Percentiles rank a stretch among this genome's conserved stretches.
Conservation (phyloP, 768 basidiomycete species). For the Mycena vulgaris region DNA sequence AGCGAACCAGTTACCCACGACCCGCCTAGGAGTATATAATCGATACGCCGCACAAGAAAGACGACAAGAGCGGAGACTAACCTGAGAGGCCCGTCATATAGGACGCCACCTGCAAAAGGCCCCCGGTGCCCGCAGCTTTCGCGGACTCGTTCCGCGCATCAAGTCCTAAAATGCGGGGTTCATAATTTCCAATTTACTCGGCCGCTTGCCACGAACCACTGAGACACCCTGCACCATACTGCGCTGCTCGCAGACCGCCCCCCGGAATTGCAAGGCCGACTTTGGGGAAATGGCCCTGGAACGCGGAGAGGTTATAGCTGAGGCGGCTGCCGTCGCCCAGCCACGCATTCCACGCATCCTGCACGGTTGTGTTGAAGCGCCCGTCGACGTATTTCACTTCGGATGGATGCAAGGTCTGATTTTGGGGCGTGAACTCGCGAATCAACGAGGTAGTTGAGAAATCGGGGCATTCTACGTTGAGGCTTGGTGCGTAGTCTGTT, state of each 20-base stretch:
- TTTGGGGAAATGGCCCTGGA: constrained; percentile 61
- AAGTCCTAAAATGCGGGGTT: constrained; percentile 45
- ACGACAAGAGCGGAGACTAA: constrained; percentile 43
- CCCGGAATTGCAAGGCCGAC: constrained; percentile 80
- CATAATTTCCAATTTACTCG: neutral
- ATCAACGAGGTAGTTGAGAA: constrained; percentile 62
- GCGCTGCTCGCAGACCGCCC: constrained; percentile 78
- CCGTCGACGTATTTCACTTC: constrained; percentile 65
- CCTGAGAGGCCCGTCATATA: constrained; percentile 81
- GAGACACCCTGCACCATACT: constrained; percentile 74
- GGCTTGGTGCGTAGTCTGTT: constrained; percentile 67
- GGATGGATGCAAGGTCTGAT: constrained; percentile 64
- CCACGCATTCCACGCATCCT: constrained; percentile 72
- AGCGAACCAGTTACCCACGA: constrained; percentile 80
- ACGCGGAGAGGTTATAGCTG: constrained; percentile 65
- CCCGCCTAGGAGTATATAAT: constrained; percentile 60
- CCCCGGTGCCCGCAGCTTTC: constrained; percentile 73
- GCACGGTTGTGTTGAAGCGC: constrained; percentile 58
- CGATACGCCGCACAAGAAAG: neutral
- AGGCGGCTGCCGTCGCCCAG: constrained; percentile 67
- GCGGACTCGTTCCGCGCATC: constrained; percentile 75
- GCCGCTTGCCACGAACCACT: constrained; percentile 46
- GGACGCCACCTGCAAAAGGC: constrained; percentile 77
- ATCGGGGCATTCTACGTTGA: constrained; percentile 67
- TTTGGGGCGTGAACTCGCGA: constrained; percentile 65